These are phyloP conservation scores for Candida manassasensis DNA, from an alignment of 805 yeast species.

Conservation along the genomic window DNA sequence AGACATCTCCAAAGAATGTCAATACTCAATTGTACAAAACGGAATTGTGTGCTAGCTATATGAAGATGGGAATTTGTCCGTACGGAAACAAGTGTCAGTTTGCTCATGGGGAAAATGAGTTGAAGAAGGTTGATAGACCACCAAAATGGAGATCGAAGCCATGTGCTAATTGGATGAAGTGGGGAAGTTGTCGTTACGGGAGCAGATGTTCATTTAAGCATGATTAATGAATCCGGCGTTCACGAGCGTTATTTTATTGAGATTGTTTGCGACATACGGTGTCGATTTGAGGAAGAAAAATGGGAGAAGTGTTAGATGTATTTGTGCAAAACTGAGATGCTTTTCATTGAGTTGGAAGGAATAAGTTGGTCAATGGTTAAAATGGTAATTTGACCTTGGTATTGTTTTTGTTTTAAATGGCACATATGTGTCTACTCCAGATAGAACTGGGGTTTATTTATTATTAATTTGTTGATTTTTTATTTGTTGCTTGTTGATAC, in stretches of 20 bases:
- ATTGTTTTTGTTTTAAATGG: not conserved
- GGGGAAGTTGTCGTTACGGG: constrained; percentile 83
- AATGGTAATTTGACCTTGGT: no score
- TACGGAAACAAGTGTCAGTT: constrained; percentile 91
- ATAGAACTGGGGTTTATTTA: not conserved
- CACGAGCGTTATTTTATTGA: no score
- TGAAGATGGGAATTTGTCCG: constrained; percentile 67
- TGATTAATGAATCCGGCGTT: no score
- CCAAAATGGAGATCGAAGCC: constrained; percentile 88
- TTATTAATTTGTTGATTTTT: not conserved
- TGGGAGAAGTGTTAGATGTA: no score
- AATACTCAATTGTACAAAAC: constrained; percentile 81
- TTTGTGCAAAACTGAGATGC: no score
- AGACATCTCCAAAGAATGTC: constrained; percentile 17
- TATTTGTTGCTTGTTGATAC: not conserved
- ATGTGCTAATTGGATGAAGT: constrained; percentile 81
- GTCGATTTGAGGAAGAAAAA: no score
- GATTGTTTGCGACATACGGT: no score
- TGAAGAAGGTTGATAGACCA: constrained; percentile 67
- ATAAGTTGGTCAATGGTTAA: no score
- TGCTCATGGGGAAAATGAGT: constrained; percentile 82
- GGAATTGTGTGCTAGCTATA: constrained; percentile 78
- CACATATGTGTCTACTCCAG: not conserved
- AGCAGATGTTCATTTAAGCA: constrained; percentile 91
- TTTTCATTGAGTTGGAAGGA: no score